Base-by-base conservation (phyloP, 495 filamentous ascomycete genomes). In the Aeminium ludgeri region DNA sequence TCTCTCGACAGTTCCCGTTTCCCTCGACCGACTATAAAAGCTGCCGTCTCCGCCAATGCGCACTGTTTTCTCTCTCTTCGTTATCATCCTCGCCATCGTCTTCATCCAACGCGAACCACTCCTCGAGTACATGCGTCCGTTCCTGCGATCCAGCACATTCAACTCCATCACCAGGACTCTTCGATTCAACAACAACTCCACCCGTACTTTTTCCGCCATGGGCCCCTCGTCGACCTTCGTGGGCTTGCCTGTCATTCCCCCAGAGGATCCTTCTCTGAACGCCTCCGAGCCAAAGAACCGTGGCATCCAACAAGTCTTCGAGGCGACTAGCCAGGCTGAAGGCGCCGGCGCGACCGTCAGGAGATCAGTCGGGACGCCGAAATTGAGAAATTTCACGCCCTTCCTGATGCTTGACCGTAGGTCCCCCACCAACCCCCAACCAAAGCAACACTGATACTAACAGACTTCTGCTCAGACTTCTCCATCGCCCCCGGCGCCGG, bases 341-440 rank as follows among this genome's bases (percentile, higher is more conserved):
- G 87, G 87, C 39, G 85, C 80, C 3, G 87, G 87, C 29, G 87
- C 87, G 0, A 68, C 79, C 32, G 87, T 96, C 2, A 74, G 87
- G 30, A 78, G 87, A 46, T 85, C 81, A 20, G 83, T 97, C 54
- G 87, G 87, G 37, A 91, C 82, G 2, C 67, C 80, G 5, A 71
- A 80, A 45, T 69, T 95, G 3, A 72, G 78, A 54, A 83, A 92
- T 62, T 80, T 97, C 65, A 78, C 73, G 15, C 87, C 87, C 10
- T 97, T 97, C 66, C 70, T 97, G 11, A 94, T 97, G 87, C 81
- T 95, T 18, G 87, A 97, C 59, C 43, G 23, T 25, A 25, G 8
- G 23, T 25, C 23, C 23, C 23, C 23, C 4, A 25, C 23, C 23
- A 25, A 25, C 23, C 23, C 3, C 23, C 23, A 25, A 8, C 23